Percentiles rank a stretch among this genome's conserved stretches.
Evolutionary conservation across 106 monocot species (phyloP).

Genomic region (Dioscorea zingiberensis): DNA sequence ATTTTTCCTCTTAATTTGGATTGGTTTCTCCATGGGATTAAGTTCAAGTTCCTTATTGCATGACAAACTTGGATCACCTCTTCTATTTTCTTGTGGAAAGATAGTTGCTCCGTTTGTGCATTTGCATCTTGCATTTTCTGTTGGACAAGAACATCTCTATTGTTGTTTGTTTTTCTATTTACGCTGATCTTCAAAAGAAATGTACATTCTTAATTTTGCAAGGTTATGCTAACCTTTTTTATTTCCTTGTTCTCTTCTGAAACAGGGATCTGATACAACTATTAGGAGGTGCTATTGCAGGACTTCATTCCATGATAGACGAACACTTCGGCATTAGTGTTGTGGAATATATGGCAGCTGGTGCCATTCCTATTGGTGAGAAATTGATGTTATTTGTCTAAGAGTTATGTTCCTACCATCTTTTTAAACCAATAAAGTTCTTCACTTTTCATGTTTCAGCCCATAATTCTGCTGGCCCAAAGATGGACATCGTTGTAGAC

Average conservation of each 20-base stretch:
- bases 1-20: no score
- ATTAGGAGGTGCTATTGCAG: conserved; percentile 71
- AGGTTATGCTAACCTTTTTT: neutral
- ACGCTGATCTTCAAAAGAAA: no score
- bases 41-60: no score
- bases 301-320: conserved; percentile 94
- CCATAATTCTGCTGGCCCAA: conserved; percentile 90
- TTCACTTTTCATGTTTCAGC: conserved; percentile 29
- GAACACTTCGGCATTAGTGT: conserved; percentile 98
- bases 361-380: conserved; percentile 81
- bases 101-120: no score
- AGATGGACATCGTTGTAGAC: conserved; percentile 75
- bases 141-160: no score
- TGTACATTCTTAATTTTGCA: no score
- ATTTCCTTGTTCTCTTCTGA: neutral
- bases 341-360: conserved; percentile 95
- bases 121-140: no score
- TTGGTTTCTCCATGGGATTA: no score
- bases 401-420: no score
- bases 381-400: neutral
- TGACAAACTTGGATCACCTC: no score
- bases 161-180: no score
- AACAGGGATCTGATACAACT: conserved; percentile 76
- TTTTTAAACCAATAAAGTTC: neutral
- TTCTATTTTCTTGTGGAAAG: no score